These are phyloP conservation scores for Geotrichum bryndzae DNA, from an alignment of 1,139 yeast genomes.

Conservation along the genomic window DNA sequence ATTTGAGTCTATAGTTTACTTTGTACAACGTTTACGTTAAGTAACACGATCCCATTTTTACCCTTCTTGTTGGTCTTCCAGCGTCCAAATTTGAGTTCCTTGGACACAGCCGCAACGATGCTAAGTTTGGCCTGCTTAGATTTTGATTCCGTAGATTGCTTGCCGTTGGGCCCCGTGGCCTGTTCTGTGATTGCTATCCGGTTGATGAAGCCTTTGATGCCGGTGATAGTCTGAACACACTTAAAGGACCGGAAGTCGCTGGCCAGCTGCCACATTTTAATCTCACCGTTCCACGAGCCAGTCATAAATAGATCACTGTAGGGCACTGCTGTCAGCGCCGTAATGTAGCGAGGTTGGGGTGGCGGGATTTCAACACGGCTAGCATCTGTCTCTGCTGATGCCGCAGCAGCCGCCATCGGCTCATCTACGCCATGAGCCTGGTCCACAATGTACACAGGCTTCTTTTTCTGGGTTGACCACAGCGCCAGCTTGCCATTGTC, in stretches of 20 bases:
- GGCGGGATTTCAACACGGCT: slow-evolving; percentile 50
- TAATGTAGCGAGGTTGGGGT: slow-evolving; percentile 77
- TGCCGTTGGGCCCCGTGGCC: slow-evolving; percentile 39
- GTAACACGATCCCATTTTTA: slow-evolving; percentile 24
- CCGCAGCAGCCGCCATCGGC: slow-evolving; percentile 41
- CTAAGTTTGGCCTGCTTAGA: slow-evolving; percentile 33
- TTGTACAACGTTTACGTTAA: not conserved
- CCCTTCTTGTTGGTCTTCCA: slow-evolving; percentile 45
- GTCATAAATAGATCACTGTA: slow-evolving; percentile 75
- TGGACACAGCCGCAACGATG: slow-evolving; percentile 63
- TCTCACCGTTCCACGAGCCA: slow-evolving; percentile 80
- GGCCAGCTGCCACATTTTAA: slow-evolving; percentile 71
- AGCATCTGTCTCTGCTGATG: slow-evolving; percentile 61
- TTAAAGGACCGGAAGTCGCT: slow-evolving; percentile 58
- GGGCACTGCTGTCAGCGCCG: slow-evolving; percentile 82
- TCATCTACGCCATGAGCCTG: slow-evolving; percentile 75
- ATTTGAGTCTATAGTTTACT: slow-evolving; percentile 7
- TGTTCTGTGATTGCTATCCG: slow-evolving; percentile 57
- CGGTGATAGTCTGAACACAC: slow-evolving; percentile 48
- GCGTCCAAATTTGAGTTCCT: slow-evolving; percentile 84
- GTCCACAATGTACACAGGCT: slow-evolving; percentile 65
- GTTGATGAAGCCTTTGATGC: slow-evolving; percentile 68
- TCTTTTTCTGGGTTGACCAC: slow-evolving; percentile 89
- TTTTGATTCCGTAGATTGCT: slow-evolving; percentile 34
- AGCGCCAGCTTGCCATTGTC: slow-evolving; percentile 85